Conservation (phyloP, 768 basidiomycete genomes). For the Leccinum rimulosum region DNA sequence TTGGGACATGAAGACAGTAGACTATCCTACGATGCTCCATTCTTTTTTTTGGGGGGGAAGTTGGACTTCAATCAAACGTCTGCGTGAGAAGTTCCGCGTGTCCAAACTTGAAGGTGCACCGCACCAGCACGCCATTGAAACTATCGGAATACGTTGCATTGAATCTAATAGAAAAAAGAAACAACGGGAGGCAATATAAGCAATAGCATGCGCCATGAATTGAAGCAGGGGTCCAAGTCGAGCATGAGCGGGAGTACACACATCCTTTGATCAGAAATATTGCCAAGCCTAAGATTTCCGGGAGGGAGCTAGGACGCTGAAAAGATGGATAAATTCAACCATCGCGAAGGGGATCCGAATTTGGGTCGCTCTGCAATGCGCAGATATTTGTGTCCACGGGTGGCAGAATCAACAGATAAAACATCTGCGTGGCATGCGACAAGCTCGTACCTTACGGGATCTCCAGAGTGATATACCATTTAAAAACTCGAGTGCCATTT, state of each 20-base stretch:
- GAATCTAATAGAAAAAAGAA: constrained; percentile 3
- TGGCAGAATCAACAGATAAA: constrained; percentile 10
- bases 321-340: neutral
- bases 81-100: neutral
- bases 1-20: neutral
- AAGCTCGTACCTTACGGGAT: neutral
- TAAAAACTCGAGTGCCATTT: neutral
- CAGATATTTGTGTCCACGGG: constrained; percentile 13
- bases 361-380: neutral
- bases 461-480: neutral
- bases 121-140: neutral
- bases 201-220: neutral
- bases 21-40: neutral
- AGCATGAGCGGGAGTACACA: too few species aligned
- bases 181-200: neutral
- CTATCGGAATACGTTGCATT: neutral
- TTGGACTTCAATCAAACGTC: neutral
- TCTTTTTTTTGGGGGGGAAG: neutral
- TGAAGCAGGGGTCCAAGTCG: neutral
- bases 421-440: constrained; percentile 3
- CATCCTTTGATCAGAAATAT: neutral
- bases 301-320: neutral
- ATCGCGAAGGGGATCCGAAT: neutral
- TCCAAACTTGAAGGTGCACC: neutral
- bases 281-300: neutral